Evolutionary conservation across 2,329 filamentous ascomycete genomes (phyloP).

Genomic region (Colletotrichum spinosum): DNA sequence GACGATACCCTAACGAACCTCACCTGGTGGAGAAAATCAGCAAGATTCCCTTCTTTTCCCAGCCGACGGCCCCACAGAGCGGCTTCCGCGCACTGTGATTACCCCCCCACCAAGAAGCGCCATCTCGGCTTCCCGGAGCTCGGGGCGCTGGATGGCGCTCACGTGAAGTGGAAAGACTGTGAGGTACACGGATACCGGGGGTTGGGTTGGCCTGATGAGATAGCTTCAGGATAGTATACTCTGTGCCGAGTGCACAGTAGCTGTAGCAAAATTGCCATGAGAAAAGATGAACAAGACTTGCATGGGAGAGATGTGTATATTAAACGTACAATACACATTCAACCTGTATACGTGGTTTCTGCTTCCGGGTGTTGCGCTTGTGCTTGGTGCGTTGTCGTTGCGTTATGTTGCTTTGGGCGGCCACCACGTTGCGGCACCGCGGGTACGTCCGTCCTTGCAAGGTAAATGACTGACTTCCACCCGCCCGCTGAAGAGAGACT

Average conservation of each 20-base stretch:
- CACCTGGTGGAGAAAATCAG: conserved; percentile 3
- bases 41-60: background rate
- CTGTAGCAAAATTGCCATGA: no score
- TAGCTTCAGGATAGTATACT: conserved; percentile 1
- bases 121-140: conserved; percentile 24
- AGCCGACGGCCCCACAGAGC: conserved; percentile 32
- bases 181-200: conserved; percentile 25
- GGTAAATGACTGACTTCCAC: background rate
- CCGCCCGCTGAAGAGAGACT: conserved; percentile 8
- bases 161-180: conserved; percentile 35
- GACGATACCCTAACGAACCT: conserved; percentile 20
- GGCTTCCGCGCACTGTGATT: conserved; percentile 37
- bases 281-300: background rate
- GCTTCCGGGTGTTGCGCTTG: no score
- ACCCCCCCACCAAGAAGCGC: conserved; percentile 23
- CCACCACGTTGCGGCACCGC: background rate
- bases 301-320: background rate
- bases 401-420: background rate
- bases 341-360: background rate
- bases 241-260: no score
- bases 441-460: conserved; percentile 4
- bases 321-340: background rate
- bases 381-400: no score
- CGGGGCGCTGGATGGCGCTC: conserved; percentile 7
- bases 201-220: conserved; percentile 1